phyloP scores from a whole-genome alignment of 768 basidiomycete genomes.

The Kwoniella newhampshirensis region DNA sequence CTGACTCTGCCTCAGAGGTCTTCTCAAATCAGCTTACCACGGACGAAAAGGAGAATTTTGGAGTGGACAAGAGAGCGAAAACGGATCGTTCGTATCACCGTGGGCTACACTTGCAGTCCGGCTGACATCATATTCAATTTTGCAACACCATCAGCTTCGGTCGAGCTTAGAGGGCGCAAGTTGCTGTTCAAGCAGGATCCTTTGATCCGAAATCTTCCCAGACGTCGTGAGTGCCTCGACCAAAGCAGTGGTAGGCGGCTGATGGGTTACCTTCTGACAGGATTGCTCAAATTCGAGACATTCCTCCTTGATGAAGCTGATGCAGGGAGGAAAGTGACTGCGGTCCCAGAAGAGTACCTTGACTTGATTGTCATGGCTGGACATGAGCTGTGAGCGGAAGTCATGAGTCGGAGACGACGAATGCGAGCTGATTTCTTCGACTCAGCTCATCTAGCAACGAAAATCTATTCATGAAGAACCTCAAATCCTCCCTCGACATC shows the following conservation, averaged over 20 bases:
- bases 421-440: background rate
- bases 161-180: slow-evolving; percentile 34
- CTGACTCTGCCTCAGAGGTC: background rate
- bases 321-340: slow-evolving; percentile 11
- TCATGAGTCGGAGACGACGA: no score
- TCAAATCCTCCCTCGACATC: slow-evolving; percentile 25
- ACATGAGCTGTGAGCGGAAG: slow-evolving; percentile 41
- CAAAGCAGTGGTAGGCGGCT: slow-evolving; percentile 1
- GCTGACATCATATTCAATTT: background rate
- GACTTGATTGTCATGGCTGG: slow-evolving; percentile 33
- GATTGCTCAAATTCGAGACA: slow-evolving; percentile 25
- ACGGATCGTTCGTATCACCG: slow-evolving; percentile 22
- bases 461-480: slow-evolving; percentile 26
- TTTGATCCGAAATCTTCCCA: slow-evolving; percentile 11
- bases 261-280: slow-evolving; percentile 2
- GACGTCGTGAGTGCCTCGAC: slow-evolving; percentile 28
- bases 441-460: slow-evolving; percentile 24
- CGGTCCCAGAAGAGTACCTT: slow-evolving; percentile 33
- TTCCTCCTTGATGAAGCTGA: slow-evolving; percentile 38
- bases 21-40: background rate
- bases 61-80: slow-evolving; percentile 24
- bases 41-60: slow-evolving; percentile 26
- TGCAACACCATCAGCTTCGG: slow-evolving; percentile 10
- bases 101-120: no score
- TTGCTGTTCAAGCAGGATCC: slow-evolving; percentile 32